Evolutionary conservation across 192 early-diverging fungal genomes (phyloP).

Genomic region (Coemansia sp.): DNA sequence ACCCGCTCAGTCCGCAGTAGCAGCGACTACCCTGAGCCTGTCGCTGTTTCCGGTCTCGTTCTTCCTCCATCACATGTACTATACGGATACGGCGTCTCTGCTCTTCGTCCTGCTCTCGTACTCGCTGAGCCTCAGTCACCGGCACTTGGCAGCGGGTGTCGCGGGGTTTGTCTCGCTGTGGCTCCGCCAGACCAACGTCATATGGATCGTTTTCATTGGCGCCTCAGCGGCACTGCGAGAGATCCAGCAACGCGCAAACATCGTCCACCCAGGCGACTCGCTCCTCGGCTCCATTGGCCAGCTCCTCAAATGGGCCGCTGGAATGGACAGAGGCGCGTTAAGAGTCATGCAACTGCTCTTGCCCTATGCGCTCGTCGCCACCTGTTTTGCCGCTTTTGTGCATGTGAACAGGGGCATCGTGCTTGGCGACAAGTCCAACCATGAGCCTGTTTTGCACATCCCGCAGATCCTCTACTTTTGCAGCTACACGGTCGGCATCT

Average conservation of each 20-base stretch:
- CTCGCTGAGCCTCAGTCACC: constrained; percentile 49
- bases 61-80: constrained; percentile 88
- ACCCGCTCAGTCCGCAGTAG: neutral
- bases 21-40: constrained; percentile 53
- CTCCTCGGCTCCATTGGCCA: neutral
- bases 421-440: constrained; percentile 84
- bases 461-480: constrained; percentile 87
- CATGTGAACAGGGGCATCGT: constrained; percentile 81
- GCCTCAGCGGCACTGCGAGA: constrained; percentile 16
- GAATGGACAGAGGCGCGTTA: neutral
- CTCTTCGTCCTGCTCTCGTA: constrained; percentile 75
- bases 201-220: constrained; percentile 77
- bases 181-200: constrained; percentile 90
- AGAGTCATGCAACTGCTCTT: neutral
- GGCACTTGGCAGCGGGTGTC: constrained; percentile 56
- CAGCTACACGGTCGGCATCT: constrained; percentile 56
- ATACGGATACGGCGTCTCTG: constrained; percentile 87
- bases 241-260: constrained; percentile 2
- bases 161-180: constrained; percentile 59
- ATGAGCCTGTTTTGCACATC: constrained; percentile 73
- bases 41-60: constrained; percentile 73
- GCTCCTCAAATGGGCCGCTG: constrained; percentile 7
- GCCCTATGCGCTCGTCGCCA: constrained; percentile 28
- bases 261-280: neutral
- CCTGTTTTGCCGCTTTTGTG: constrained; percentile 67